Base-by-base conservation (phyloP, 805 yeast species). In the Barnettozyma populi region DNA sequence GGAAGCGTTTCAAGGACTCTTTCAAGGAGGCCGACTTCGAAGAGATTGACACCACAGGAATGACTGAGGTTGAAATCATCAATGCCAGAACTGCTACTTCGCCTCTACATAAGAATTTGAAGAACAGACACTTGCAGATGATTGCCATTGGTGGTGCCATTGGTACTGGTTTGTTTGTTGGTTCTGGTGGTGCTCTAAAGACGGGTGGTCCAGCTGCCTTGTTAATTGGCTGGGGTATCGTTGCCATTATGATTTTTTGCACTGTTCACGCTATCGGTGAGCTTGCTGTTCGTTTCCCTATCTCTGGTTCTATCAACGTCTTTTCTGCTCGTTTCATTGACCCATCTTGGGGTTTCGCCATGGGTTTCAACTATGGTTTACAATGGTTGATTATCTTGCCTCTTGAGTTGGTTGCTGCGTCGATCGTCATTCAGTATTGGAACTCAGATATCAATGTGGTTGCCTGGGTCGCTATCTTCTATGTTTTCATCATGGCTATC, bases 111-210 rank as follows among this genome's bases (percentile, higher is more conserved):
- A 79, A 77, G 56, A 75, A 78, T 38, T 44, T 56, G 39, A 54
- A 51, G 36, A 45, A 53, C 20, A 73, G 90, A 62, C 92, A 86
- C 61, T 67, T 86, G 54, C 86, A 84, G 53, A 76, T 86, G 82
- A 86, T 86, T 69, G 90, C 94, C 44, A 72, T 86, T 52, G 94
- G 92, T 55, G 90, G 92, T 38, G 76, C 85, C 50, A 86, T 87
- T 55, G 96, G 95, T 57, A 83, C 92, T 8, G 95, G 94, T 60
- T 71, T 86, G 45, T 79, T 87, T 52, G 83, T 87, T 29, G 88
- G 89, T 60, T 76, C 89, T 2, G 86, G 87, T 50, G 65, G 73
- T 23, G 78, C 86, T 5, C 67, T 85, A 43, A 52, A 71, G 27
- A 70, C 74, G 25, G 86, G 88, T 61, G 92, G 92, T 34, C 90